Evolutionary conservation across 768 basidiomycete species (phyloP).

Genomic region (Cubamyces sp.): DNA sequence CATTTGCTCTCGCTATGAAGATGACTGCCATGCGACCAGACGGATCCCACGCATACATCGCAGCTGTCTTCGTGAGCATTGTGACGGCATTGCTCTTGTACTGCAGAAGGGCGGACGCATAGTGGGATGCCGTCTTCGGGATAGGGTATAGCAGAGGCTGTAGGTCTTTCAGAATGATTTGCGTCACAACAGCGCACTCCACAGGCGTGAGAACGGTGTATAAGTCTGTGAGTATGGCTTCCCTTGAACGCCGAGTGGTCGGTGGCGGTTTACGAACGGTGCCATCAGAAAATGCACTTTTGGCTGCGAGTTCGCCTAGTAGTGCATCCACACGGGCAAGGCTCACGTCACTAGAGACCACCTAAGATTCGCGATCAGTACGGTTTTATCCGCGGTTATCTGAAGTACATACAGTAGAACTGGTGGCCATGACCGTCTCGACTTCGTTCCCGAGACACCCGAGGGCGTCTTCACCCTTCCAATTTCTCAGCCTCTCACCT

Average conservation of each 20-base stretch:
- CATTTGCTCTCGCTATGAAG: conserved; percentile 56
- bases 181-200: conserved; percentile 73
- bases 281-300: conserved; percentile 60
- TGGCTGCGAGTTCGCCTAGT: conserved; percentile 74
- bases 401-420: conserved; percentile 41
- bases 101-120: conserved; percentile 52
- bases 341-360: conserved; percentile 40
- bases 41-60: conserved; percentile 76
- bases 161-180: conserved; percentile 88
- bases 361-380: background rate
- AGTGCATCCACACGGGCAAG: conserved; percentile 62
- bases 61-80: conserved; percentile 60
- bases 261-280: conserved; percentile 43
- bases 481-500: conserved; percentile 37
- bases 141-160: conserved; percentile 78
- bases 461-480: conserved; percentile 46
- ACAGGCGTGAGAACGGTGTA: conserved; percentile 62
- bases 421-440: conserved; percentile 45
- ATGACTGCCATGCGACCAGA: conserved; percentile 53
- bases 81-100: conserved; percentile 61
- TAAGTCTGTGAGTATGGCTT: conserved; percentile 54
- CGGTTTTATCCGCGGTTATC: background rate
- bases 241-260: conserved; percentile 37
- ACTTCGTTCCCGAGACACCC: conserved; percentile 80
- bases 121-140: conserved; percentile 45